phyloP scores from a whole-genome alignment of 2,329 filamentous ascomycete genomes.

The Verticillium nonalfalfae region DNA sequence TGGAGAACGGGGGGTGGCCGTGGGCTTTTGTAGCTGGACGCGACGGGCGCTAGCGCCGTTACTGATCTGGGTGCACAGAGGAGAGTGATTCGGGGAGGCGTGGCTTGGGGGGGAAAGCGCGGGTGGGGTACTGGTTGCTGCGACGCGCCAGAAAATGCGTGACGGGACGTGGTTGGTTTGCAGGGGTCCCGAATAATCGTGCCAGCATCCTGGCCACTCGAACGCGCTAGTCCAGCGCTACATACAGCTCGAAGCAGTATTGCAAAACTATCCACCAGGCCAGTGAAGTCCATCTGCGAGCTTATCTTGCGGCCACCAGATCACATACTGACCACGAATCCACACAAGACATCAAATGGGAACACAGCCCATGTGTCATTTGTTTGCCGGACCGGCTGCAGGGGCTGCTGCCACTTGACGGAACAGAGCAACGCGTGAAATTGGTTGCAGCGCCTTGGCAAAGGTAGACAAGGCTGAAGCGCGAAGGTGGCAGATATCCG shows the following conservation, averaged over 20 bases:
- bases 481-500: neutral
- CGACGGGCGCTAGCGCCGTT: constrained; percentile 41
- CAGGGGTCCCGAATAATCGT: neutral
- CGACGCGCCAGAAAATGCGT: constrained; percentile 1
- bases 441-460: neutral
- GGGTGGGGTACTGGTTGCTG: neutral
- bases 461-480: neutral
- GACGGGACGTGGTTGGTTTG: neutral
- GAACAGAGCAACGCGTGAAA: neutral
- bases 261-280: neutral
- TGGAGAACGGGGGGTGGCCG: constrained; percentile 42
- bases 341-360: neutral
- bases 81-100: constrained; percentile 19
- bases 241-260: neutral
- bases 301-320: neutral
- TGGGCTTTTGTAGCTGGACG: constrained; percentile 57
- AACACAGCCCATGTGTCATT: neutral
- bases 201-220: neutral
- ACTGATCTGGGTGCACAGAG: constrained; percentile 42
- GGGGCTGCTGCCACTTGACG: neutral
- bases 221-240: neutral
- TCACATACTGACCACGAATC: neutral
- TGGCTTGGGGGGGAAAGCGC: neutral
- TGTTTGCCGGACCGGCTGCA: neutral
- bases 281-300: neutral